phyloP scores from a whole-genome alignment of 2,329 filamentous ascomycete genomes.

The Aquanectria penicillioides region DNA sequence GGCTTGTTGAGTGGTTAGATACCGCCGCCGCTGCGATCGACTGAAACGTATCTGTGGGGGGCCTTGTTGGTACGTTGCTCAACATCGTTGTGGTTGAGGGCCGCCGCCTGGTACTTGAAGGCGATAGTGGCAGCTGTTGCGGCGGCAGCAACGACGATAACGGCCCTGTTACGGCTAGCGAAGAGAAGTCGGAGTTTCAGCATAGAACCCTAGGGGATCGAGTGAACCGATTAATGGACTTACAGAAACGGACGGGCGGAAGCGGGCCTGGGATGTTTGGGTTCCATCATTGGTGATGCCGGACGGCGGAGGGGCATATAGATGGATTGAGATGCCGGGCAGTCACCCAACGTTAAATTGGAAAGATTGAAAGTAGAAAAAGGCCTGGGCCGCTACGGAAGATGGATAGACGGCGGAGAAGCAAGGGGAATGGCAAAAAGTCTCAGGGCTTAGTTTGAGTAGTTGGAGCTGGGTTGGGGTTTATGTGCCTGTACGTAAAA shows the following conservation, averaged over 20 bases:
- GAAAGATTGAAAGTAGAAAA: too few relatives aligned
- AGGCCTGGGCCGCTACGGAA: neutral
- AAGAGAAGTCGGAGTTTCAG: neutral
- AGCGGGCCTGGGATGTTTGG: conserved; percentile 23
- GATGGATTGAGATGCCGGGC: neutral
- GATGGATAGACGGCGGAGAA: neutral
- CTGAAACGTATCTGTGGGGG: conserved; percentile 58
- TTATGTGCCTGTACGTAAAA: too few relatives aligned
- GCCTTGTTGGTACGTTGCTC: conserved; percentile 50
- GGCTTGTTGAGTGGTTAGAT: conserved; percentile 42
- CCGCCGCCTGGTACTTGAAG: conserved; percentile 49
- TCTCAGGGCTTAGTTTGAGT: neutral
- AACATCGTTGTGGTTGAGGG: conserved; percentile 54
- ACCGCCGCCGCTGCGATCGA: conserved; percentile 62
- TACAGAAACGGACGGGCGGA: conserved; percentile 36
- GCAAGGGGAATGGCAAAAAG: neutral
- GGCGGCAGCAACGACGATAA: conserved; percentile 47
- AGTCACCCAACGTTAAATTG: too few relatives aligned
- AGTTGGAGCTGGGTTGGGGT: conserved; percentile 4
- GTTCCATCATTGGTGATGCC: conserved; percentile 15
- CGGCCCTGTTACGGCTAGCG: conserved; percentile 51
- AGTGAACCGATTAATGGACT: neutral
- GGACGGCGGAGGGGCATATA: too few relatives aligned
- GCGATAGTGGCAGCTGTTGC: conserved; percentile 41
- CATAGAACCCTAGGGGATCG: neutral